phyloP scores from a whole-genome alignment of 2,329 filamentous ascomycete species.

The Xenosphaeropsis pyriputrescens region DNA sequence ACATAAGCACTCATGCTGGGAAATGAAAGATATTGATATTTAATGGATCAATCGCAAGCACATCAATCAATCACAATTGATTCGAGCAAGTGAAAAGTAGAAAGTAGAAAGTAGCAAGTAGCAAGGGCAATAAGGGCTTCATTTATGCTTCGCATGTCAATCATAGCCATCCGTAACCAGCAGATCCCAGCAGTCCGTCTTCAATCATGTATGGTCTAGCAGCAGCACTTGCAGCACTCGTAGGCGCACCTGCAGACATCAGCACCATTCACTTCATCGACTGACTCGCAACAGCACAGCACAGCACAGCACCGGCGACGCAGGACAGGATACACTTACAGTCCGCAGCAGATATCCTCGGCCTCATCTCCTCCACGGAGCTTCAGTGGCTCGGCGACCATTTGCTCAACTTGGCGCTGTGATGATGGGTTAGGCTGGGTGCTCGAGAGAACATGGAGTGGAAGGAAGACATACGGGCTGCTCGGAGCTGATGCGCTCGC shows the following conservation, averaged over 20 bases:
- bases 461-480: slow-evolving; percentile 11
- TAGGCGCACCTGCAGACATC: slow-evolving; percentile 12
- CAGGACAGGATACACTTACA: slow-evolving; percentile 5
- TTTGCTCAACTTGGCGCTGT: slow-evolving; percentile 12
- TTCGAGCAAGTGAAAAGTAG: too few relatives aligned
- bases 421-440: neutral
- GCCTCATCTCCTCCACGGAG: slow-evolving; percentile 12
- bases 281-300: neutral
- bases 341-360: slow-evolving; percentile 13
- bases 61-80: too few relatives aligned
- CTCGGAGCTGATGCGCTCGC: slow-evolving; percentile 6
- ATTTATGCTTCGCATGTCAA: too few relatives aligned
- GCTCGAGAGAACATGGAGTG: neutral
- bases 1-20: too few relatives aligned
- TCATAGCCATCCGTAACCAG: too few relatives aligned
- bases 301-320: neutral
- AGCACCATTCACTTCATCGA: neutral
- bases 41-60: too few relatives aligned
- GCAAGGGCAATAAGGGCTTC: too few relatives aligned
- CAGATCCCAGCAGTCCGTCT: too few relatives aligned
- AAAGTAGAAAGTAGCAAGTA: too few relatives aligned
- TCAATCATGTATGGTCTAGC: slow-evolving; percentile 5
- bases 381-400: slow-evolving; percentile 13
- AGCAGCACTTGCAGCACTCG: slow-evolving; percentile 16
- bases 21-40: too few relatives aligned